A percentile compares a stretch with the other conserved stretches of the same genome.
These are phyloP conservation scores for Rostrohypoxylon terebratum DNA, from an alignment of 495 filamentous ascomycete species.

Conservation along the genomic window DNA sequence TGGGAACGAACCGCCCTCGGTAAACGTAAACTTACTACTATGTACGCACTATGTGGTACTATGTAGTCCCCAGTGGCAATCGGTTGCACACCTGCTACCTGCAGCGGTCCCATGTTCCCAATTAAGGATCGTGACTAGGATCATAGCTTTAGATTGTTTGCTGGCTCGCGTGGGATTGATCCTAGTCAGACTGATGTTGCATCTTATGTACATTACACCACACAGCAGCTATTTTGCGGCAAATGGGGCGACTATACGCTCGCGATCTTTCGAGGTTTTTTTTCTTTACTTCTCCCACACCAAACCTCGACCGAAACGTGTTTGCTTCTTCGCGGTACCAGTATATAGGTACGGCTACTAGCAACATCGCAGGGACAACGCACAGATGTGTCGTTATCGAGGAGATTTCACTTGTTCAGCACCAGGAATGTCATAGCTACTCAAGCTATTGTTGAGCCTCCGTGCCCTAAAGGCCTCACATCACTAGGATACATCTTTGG, in stretches of 20 bases:
- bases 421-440: constrained; percentile 24
- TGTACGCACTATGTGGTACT: no score
- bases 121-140: constrained; percentile 40
- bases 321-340: neutral
- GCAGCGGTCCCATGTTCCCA: constrained; percentile 31
- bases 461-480: constrained; percentile 1
- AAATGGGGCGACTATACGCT: constrained; percentile 11
- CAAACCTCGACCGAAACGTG: neutral
- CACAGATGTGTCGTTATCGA: constrained; percentile 11
- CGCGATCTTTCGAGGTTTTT: constrained; percentile 18
- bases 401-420: neutral
- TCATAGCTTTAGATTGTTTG: constrained; percentile 25
- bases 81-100: constrained; percentile 24
- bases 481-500: neutral
- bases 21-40: constrained; percentile 13
- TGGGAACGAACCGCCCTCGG: constrained; percentile 13
- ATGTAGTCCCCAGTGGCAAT: constrained; percentile 18
- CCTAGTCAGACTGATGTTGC: constrained; percentile 40
- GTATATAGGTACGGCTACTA: neutral
- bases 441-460: constrained; percentile 11
- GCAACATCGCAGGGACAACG: neutral
- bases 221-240: constrained; percentile 5
- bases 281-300: constrained; percentile 11
- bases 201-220: constrained; percentile 34
- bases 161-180: constrained; percentile 44